Evolutionary conservation across 176 grass and related monocot genomes (phyloP), one percentile per base, ranked within the genome.

Genomic region (Typha latifolia): DNA sequence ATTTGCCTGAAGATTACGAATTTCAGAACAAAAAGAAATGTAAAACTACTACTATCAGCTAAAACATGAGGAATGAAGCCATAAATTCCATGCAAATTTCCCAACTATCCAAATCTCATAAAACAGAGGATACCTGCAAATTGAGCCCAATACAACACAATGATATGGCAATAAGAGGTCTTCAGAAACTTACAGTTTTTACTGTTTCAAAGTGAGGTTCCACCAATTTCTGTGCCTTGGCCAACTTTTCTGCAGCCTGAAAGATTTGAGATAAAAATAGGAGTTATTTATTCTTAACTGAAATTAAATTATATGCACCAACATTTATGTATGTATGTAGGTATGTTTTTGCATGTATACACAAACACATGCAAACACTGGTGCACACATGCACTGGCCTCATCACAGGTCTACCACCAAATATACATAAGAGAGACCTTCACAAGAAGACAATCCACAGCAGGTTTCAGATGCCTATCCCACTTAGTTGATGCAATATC

Each of bases 181-280:
- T 49, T 16, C 29, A 74, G 27, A 11, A 53, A 53, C 73, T 67
- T 67, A 76, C 73, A 59, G 32, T 76, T 67, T 18, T 66, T 6
- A 51, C 63, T 18, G 34, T 59, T 61, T 76, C 64, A 19, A 76
- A 18, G 14, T 67, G 73, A 13, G 73, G 73, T 47, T 72, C 70
- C 15, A 62, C 19, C 70, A 55, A 63, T 72, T 72, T 62, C 56
- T 62, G 32, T 63, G 70, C 55, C 32, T 49, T 32, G 14, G 20
- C 57, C 62, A 56, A 62, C 22, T 72, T 72, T 12, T 72, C 70
- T 49, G 70, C 57, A 49, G 21, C 70, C 70, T 72, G 70, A 62
- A 5, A 72, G 50, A 26, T 62, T 62, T 29, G 6, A 49, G 18
- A 62, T 16, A 59, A 21, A 59, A 59, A 19, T 19, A 21, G 53